phyloP scores from a whole-genome alignment of 495 filamentous ascomycete species.

The Neurospora hispaniola region DNA sequence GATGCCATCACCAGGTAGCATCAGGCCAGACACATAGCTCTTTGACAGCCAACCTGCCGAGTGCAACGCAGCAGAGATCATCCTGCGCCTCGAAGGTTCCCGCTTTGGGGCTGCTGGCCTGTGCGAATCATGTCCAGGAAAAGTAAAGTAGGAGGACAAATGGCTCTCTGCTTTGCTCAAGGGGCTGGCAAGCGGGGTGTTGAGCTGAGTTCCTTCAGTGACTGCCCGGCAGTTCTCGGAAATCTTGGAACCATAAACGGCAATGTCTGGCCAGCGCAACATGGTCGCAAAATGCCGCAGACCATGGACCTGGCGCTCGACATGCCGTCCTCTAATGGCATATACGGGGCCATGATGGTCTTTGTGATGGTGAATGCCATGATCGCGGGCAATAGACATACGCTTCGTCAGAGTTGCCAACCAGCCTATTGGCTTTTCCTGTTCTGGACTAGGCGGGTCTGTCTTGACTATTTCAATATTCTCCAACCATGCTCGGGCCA shows the following conservation, averaged over 20 bases:
- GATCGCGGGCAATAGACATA: slow-evolving; percentile 32
- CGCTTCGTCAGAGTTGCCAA: slow-evolving; percentile 42
- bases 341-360: slow-evolving; percentile 26
- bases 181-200: slow-evolving; percentile 28
- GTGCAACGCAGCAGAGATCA: slow-evolving; percentile 36
- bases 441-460: slow-evolving; percentile 21
- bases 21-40: slow-evolving; percentile 66
- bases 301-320: slow-evolving; percentile 41
- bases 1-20: slow-evolving; percentile 64
- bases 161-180: slow-evolving; percentile 23
- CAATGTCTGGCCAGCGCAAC: slow-evolving; percentile 44
- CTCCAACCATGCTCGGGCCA: slow-evolving; percentile 66
- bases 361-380: slow-evolving; percentile 21
- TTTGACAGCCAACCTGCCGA: slow-evolving; percentile 69
- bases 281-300: slow-evolving; percentile 47
- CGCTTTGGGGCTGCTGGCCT: slow-evolving; percentile 13
- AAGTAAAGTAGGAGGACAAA: slow-evolving; percentile 32
- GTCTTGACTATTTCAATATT: slow-evolving; percentile 48
- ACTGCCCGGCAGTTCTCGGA: slow-evolving; percentile 29
- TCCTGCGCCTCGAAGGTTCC: slow-evolving; percentile 22
- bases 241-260: slow-evolving; percentile 27
- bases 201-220: slow-evolving; percentile 30
- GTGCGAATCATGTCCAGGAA: slow-evolving; percentile 5
- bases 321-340: slow-evolving; percentile 34
- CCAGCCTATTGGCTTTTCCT: slow-evolving; percentile 35